Evolutionary conservation across 1,284 basidiomycete genomes (phyloP).

Genomic region (Ustilago loliicola): DNA sequence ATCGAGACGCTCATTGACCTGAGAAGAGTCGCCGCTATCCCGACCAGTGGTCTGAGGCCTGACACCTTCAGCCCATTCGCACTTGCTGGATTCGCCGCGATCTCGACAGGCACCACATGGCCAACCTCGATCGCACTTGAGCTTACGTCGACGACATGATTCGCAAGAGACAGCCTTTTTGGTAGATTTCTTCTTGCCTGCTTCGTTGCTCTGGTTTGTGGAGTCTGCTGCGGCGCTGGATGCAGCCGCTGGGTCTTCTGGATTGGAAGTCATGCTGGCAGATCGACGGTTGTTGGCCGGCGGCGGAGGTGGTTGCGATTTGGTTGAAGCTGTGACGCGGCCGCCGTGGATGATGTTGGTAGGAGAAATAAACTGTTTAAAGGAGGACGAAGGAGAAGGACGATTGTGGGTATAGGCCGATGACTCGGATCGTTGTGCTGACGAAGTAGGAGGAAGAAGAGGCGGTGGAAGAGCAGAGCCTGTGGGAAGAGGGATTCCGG

Average conservation of each 20-base stretch:
- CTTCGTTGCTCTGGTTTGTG: conserved; percentile 9
- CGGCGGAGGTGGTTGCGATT: not conserved
- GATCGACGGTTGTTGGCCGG: not conserved
- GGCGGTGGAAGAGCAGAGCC: conserved; percentile 34
- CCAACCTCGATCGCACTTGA: conserved; percentile 63
- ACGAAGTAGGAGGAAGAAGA: conserved; percentile 22
- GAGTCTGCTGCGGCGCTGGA: conserved; percentile 8
- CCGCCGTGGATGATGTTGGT: conserved; percentile 12
- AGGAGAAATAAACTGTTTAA: conserved; percentile 2
- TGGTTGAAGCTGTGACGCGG: conserved; percentile 16
- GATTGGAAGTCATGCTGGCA: conserved; percentile 24
- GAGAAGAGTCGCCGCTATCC: conserved; percentile 38
- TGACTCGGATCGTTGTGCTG: conserved; percentile 10
- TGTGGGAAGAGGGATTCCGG: conserved; percentile 7
- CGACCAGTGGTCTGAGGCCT: conserved; percentile 57
- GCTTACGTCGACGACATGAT: conserved; percentile 61
- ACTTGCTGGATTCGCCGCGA: conserved; percentile 57
- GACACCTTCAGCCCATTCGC: conserved; percentile 64
- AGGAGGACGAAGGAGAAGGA: not conserved
- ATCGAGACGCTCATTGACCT: conserved; percentile 54
- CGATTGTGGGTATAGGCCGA: conserved; percentile 8
- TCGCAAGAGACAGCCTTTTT: conserved; percentile 67
- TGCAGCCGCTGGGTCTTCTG: conserved; percentile 9
- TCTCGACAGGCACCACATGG: conserved; percentile 58
- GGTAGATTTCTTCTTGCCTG: conserved; percentile 52